Percentiles rank a stretch among this genome's conserved stretches.
phyloP scores from a whole-genome alignment of 495 filamentous ascomycete genomes.

The Daldinia bambusicola region DNA sequence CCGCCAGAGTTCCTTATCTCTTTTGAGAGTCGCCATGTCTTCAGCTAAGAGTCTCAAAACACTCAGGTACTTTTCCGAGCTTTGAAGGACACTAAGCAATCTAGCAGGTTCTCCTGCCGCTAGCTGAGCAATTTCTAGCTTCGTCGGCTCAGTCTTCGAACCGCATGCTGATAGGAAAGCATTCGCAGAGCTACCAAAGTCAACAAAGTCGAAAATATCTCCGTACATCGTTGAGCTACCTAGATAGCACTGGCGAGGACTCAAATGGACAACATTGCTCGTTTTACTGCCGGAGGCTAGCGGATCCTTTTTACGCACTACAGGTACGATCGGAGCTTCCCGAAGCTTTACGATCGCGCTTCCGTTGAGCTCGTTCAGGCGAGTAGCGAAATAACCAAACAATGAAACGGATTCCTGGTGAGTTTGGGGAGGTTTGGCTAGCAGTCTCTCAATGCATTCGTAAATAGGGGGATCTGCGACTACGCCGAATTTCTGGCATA shows the following conservation, averaged over 20 bases:
- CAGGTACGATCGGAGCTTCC: conserved; percentile 75
- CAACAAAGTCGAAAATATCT: conserved; percentile 95
- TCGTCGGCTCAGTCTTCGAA: conserved; percentile 89
- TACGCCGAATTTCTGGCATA: conserved; percentile 79
- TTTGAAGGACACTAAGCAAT: conserved; percentile 79
- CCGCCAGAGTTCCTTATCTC: conserved; percentile 77
- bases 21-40: conserved; percentile 71
- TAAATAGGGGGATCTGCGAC: conserved; percentile 77
- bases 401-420: conserved; percentile 70
- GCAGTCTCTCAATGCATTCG: conserved; percentile 75
- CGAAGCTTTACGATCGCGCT: conserved; percentile 67
- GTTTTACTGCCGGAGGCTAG: conserved; percentile 43
- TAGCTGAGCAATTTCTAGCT: conserved; percentile 80
- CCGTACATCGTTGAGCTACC: conserved; percentile 77
- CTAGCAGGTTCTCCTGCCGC: conserved; percentile 81
- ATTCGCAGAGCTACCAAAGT: conserved; percentile 89
- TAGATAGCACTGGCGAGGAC: conserved; percentile 79
- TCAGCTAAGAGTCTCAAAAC: conserved; percentile 82
- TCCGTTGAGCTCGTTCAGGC: conserved; percentile 75
- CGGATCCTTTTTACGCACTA: conserved; percentile 51
- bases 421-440: conserved; percentile 74
- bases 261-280: conserved; percentile 53
- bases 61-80: conserved; percentile 83
- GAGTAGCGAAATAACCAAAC: conserved; percentile 84
- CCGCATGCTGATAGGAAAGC: conserved; percentile 86